phyloP scores from a whole-genome alignment of 164 flowering plant genomes.

The Nymphaea colorata region DNA sequence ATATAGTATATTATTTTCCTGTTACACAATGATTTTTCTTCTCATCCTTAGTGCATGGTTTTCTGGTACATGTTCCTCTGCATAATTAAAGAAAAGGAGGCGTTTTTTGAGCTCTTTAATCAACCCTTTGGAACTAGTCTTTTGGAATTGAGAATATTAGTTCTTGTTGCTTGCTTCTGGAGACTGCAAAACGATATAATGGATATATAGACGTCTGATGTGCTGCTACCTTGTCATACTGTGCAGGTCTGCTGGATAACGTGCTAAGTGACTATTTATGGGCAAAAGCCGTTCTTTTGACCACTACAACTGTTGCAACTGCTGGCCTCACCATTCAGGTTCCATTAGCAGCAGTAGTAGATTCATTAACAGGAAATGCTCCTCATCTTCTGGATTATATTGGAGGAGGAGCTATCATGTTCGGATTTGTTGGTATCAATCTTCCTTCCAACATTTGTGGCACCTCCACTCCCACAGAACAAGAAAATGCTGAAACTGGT shows the following conservation, averaged over 20 bases:
- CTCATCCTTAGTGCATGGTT: too few species aligned
- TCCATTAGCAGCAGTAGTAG: slow-evolving; percentile 84
- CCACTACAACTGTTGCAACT: slow-evolving; percentile 88
- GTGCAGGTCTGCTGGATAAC: slow-evolving; percentile 79
- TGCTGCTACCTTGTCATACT: background rate
- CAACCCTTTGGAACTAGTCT: too few species aligned
- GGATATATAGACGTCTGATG: too few species aligned
- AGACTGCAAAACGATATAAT: too few species aligned
- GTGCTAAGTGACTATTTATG: slow-evolving; percentile 92
- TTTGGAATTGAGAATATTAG: too few species aligned
- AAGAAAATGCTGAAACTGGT: slow-evolving; percentile 20
- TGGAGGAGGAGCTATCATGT: slow-evolving; percentile 73
- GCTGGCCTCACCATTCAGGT: slow-evolving; percentile 96
- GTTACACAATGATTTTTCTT: too few species aligned
- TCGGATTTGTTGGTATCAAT: slow-evolving; percentile 81
- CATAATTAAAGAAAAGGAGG: too few species aligned
- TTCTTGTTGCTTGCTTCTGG: too few species aligned
- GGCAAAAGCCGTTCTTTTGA: slow-evolving; percentile 92
- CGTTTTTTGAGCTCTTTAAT: too few species aligned
- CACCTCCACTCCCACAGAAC: slow-evolving; percentile 21
- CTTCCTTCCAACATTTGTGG: slow-evolving; percentile 44
- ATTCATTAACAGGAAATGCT: slow-evolving; percentile 60
- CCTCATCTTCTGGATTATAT: slow-evolving; percentile 62
- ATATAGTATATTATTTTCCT: too few species aligned
- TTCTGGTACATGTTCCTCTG: too few species aligned